Percentiles rank a stretch among this genome's conserved stretches.
phyloP scores from a whole-genome alignment of 306 rosid species.

The Cyamopsis tetragonoloba region DNA sequence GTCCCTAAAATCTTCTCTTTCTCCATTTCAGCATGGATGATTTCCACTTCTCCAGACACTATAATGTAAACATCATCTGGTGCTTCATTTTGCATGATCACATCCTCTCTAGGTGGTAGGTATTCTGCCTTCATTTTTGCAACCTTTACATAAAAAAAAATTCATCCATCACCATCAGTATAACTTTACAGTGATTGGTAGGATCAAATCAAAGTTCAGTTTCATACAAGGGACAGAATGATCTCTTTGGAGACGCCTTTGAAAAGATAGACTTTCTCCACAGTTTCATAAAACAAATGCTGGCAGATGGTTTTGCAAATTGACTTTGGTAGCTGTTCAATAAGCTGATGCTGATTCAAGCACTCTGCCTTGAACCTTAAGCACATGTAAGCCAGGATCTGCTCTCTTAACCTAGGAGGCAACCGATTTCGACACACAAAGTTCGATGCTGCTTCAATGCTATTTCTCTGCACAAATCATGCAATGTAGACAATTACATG shows the following conservation, averaged over 20 bases:
- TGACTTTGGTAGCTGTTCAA: slow-evolving; percentile 85
- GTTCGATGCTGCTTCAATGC: slow-evolving; percentile 83
- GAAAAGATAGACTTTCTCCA: slow-evolving; percentile 71
- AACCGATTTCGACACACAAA: slow-evolving; percentile 70
- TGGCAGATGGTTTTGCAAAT: slow-evolving; percentile 72
- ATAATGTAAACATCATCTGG: slow-evolving; percentile 81
- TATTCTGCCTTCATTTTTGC: slow-evolving; percentile 87
- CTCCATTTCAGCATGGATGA: slow-evolving; percentile 48
- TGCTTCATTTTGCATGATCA: slow-evolving; percentile 65
- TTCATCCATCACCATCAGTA: not conserved
- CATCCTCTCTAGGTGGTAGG: slow-evolving; percentile 92
- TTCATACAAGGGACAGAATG: slow-evolving; percentile 49
- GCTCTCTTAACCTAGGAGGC: slow-evolving; percentile 66
- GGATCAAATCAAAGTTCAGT: not conserved
- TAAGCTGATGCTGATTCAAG: slow-evolving; percentile 70
- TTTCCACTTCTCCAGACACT: slow-evolving; percentile 87
- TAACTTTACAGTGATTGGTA: not conserved
- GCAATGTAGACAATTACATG: not conserved
- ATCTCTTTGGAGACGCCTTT: slow-evolving; percentile 65
- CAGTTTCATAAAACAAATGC: slow-evolving; percentile 65
- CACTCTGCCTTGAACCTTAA: slow-evolving; percentile 88
- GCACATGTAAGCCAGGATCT: slow-evolving; percentile 89
- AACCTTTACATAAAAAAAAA: slow-evolving; percentile 42
- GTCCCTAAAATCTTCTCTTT: slow-evolving; percentile 58
- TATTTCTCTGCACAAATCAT: slow-evolving; percentile 57